phyloP scores from a whole-genome alignment of 78 protist genomes.

The Tieghemostelium lacteum region DNA sequence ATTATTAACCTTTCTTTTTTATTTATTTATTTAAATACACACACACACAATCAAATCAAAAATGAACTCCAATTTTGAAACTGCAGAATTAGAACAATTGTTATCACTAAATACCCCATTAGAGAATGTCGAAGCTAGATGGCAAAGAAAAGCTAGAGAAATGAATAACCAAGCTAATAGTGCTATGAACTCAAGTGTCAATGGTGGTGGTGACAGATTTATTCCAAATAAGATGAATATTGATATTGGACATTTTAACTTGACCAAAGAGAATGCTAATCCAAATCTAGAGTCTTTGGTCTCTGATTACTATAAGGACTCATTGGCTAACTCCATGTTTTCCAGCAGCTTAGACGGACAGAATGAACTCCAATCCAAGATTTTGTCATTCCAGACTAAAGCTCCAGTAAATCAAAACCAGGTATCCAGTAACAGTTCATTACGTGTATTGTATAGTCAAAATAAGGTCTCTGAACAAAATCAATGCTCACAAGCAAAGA shows the following conservation, averaged over 20 bases:
- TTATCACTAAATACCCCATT: constrained; percentile 63
- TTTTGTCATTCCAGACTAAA: constrained; percentile 92
- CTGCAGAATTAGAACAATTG: constrained; percentile 66
- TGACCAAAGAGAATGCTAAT: constrained; percentile 70
- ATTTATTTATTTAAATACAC: neutral
- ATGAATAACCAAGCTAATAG: neutral
- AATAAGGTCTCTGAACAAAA: constrained; percentile 28
- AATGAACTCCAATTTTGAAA: constrained; percentile 62
- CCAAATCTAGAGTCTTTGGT: constrained; percentile 11
- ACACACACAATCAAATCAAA: neutral
- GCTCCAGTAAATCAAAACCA: constrained; percentile 76
- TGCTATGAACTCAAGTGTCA: neutral
- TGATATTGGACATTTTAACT: constrained; percentile 69
- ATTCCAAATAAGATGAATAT: constrained; percentile 76
- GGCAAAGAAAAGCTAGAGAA: constrained; percentile 75
- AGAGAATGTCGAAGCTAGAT: constrained; percentile 63
- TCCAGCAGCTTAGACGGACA: neutral
- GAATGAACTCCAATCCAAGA: constrained; percentile 79
- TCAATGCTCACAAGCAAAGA: constrained; percentile 9
- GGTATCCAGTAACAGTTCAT: constrained; percentile 1
- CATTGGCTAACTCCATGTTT: constrained; percentile 44
- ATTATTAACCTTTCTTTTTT: neutral
- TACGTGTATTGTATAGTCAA: constrained; percentile 74
- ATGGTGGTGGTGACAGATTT: constrained; percentile 58
- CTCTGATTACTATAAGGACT: constrained; percentile 42